Base-by-base conservation (phyloP, 1,284 basidiomycete genomes). In the Cutaneotrichosporon daszewskae region DNA sequence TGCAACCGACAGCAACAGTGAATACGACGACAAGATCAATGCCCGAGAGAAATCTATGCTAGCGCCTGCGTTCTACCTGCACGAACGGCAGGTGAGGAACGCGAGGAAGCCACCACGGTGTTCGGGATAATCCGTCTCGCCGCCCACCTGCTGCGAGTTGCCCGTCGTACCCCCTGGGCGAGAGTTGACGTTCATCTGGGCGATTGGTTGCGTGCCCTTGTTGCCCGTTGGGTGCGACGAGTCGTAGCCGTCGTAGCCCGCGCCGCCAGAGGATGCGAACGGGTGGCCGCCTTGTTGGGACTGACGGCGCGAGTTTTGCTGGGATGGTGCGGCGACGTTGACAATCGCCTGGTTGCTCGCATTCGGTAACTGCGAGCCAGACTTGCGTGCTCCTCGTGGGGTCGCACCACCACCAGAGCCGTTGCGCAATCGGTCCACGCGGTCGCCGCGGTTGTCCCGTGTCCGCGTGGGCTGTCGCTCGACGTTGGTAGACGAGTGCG, bases 401-500 rank as follows among this genome's bases (percentile, higher is more conserved):
- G 47, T 43, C n/a, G 62, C 69, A 20, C 59, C 59, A 27, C 60
- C 66, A 17, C 47, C 39, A n/a, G 54, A 53, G 14, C 62, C 62
- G 39, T 57, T 64, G 18, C 74, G 64, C 32, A 72, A 51, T 3
- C 71, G 60, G 45, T 76, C 74, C 11, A 72, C 66, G 32, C 73
- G 67, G 35, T 75, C 74, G 13, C 47, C 47, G 32, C 64, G 46
- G 47, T 64, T 50, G 39, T 64, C 45, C 47, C 68, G 47, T 52
- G 64, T 37, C 49, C 63, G 40, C 55, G 62, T 51, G 59, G 59
- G 54, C 55, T 62, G 51, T 45, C 64, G 49, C 31, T 59, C 41
- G 37, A 62, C 60, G 27, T 54, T 50, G 12, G 37, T 37, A 25
- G 47, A 45, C 29, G 45, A 43, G 34, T 47, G 42, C 62, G 51